These are phyloP conservation scores for Telfairia occidentalis DNA, from an alignment of 331 rosid species.

Conservation along the genomic window DNA sequence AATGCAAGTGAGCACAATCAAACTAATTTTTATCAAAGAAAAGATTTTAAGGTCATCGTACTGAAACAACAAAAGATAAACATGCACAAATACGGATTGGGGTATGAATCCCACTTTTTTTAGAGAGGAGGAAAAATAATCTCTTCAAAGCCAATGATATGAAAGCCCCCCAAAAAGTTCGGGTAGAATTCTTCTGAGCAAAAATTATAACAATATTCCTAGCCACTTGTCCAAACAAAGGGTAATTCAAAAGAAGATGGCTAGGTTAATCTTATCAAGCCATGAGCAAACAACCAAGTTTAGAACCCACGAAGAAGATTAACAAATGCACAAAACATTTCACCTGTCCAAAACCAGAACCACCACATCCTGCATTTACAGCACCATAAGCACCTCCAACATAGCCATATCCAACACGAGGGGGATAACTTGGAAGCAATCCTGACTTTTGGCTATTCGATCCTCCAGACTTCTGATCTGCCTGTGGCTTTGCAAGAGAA, in stretches of 20 bases:
- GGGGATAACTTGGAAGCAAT: conserved; percentile 74
- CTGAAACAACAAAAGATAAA: background rate
- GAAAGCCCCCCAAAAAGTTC: background rate
- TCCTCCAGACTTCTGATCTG: conserved; percentile 70
- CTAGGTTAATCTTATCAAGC: background rate
- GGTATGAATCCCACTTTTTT: background rate
- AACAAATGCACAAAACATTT: conserved; percentile 3
- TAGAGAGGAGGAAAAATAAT: background rate
- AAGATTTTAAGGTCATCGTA: background rate
- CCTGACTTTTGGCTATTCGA: conserved; percentile 55
- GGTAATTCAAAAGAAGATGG: background rate
- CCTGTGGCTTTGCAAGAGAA: conserved; percentile 96
- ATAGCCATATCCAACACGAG: conserved; percentile 58
- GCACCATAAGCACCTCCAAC: conserved; percentile 72
- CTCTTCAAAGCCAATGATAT: background rate
- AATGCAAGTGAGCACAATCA: background rate
- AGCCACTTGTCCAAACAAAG: background rate
- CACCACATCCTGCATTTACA: conserved; percentile 58
- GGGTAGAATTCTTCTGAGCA: background rate
- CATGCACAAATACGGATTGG: background rate
- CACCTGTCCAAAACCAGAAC: conserved; percentile 74
- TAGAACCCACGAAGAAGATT: background rate
- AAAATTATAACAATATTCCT: background rate
- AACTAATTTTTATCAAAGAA: background rate
- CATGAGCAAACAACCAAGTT: background rate